Base-by-base conservation (phyloP, 331 rosid genomes). In the Malus hybrid region DNA sequence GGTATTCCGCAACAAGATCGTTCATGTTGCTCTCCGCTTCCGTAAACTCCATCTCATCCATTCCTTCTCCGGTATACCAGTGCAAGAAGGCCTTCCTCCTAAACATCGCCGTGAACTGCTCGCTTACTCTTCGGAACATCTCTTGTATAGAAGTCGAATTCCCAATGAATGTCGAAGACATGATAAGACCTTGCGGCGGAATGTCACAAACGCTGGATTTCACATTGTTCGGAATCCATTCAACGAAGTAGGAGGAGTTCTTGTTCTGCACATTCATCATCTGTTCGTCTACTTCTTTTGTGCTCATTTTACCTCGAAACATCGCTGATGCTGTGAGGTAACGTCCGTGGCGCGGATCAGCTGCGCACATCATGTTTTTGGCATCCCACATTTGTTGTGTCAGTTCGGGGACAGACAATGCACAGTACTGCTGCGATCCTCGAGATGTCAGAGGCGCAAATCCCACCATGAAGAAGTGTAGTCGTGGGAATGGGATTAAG, bases 1-100 rank as follows among this genome's bases (percentile, higher is more conserved):
- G 96, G 73, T 90, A 88, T 78, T 90, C 93, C 0, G 96, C 90
- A 50, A 90, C 91, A 61, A 90, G 96, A 63, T 88, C 96, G 50
- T 90, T 90, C 96, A 90, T 88, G 68, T 90, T 90, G 62, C 93
- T 86, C 78, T 88, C 93, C 1, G 93, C 93, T 71, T 88, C 90
- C 6, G 88, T 88, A 16, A 88, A 88, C 77, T 88, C 93, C 93
- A 88, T 82, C 80, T 86, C 93, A 72, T 88, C 93, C 96, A 90
- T 90, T 77, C 96, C 96, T 82, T 90, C 96, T 71, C 91, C 96
- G 9, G 96, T 90, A 20, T 88, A 87, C 92, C 92, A 87, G 42
- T 90, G 89, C 93, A 86, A 86, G 88, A 90, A 88, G 24, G 24
- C 24, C 24, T 24, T 24, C 24, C 24, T 24, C 24, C 24, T 24